Conservation (phyloP, 768 basidiomycete genomes). For the Kockovaella imperatae region DNA sequence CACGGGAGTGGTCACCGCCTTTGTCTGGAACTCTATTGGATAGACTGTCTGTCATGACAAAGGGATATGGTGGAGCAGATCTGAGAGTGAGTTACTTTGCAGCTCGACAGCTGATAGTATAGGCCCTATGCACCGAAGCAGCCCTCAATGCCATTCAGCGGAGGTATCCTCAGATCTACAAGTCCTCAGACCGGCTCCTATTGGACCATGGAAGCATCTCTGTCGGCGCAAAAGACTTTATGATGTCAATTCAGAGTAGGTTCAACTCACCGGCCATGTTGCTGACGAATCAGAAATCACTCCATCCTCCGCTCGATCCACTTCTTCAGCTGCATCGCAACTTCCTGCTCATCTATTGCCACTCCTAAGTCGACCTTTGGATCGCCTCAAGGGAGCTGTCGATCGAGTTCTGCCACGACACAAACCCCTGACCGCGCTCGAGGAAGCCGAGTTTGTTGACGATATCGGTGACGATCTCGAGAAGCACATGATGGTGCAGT, state of each 20-base stretch:
- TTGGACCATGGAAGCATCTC: slow-evolving; percentile 78
- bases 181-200: slow-evolving; percentile 72
- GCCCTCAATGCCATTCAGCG: slow-evolving; percentile 92
- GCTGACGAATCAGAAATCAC: slow-evolving; percentile 60
- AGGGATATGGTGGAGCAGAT: slow-evolving; percentile 97
- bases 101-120: neutral
- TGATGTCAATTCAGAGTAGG: slow-evolving; percentile 93
- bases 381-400: slow-evolving; percentile 65
- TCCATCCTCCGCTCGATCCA: slow-evolving; percentile 87
- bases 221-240: slow-evolving; percentile 82
- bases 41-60: slow-evolving; percentile 79
- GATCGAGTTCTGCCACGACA: slow-evolving; percentile 65
- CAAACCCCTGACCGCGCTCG: slow-evolving; percentile 74
- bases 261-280: slow-evolving; percentile 6
- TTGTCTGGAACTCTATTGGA: slow-evolving; percentile 52
- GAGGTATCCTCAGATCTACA: slow-evolving; percentile 94
- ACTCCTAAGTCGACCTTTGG: slow-evolving; percentile 60
- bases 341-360: slow-evolving; percentile 78
- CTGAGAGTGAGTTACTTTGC: slow-evolving; percentile 58
- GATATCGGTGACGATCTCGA: slow-evolving; percentile 70
- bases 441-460: slow-evolving; percentile 93
- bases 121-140: slow-evolving; percentile 95
- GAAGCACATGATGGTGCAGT: slow-evolving; percentile 78
- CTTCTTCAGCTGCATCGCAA: slow-evolving; percentile 73
- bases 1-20: slow-evolving; percentile 80